Base-by-base conservation (phyloP, 108 stramenopile species). In the Cyclostephanos invisitatus region DNA sequence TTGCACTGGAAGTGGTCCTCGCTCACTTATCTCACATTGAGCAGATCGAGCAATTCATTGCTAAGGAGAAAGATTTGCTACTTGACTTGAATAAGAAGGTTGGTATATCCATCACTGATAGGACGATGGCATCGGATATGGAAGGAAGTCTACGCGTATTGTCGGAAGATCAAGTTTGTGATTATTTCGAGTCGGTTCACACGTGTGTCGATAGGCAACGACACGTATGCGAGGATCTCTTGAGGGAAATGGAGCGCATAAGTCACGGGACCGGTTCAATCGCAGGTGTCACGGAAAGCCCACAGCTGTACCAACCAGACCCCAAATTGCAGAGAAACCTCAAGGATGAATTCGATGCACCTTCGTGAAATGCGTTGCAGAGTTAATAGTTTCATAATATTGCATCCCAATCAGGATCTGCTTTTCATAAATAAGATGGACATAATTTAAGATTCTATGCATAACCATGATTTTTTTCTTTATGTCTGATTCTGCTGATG, bases 151-250 rank as follows among this genome's bases (percentile, higher is more conserved):
- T 76, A 15, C 29, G 49, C 14, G 42, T 28, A 36, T 81, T 88
- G 11, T 81, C 84, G 0, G 89, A 91, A 77, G 91, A 90, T 11
- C 86, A 91, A 77, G 91, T 94, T 20, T 75, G 89, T 50, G 84
- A 88, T 61, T 94, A 94, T 67, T 91, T 91, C 81, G 93, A 94
- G 80, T 79, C 83, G 42, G 74, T 94, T 1, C 86, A 83, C 37
- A 55, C 86, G 10, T 90, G 86, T 75, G 75, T 91, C 5, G 91
- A 91, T 47, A 68, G 86, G 53, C 78, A 91, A 25, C 67, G 74
- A 29, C 67, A 76, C 44, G 70, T 79, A 21, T 74, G 83, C 35
- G 63, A 67, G 22, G 71, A 77, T 25, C 64, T 91, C 59, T 83
- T 83, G 63, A 66, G 65, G 64, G 88, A 87, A 68, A 85, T 94